Conservation (phyloP, 2,329 filamentous ascomycete genomes). For the Reticulascus tulasneorum region DNA sequence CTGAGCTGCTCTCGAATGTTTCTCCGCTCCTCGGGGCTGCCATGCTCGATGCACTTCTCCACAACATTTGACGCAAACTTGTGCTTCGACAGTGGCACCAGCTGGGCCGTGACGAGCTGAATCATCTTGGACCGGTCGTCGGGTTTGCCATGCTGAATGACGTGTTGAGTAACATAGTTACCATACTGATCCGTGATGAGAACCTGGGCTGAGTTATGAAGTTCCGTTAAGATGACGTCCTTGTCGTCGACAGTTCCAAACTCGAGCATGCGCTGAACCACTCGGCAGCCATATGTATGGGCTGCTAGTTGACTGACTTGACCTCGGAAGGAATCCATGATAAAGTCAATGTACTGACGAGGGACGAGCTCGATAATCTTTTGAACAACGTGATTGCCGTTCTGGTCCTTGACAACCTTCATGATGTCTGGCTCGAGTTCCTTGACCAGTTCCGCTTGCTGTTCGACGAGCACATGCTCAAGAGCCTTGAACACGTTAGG, state of each 20-base stretch:
- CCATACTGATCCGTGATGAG: constrained; percentile 87
- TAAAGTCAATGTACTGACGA: constrained; percentile 74
- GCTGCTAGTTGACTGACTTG: constrained; percentile 70
- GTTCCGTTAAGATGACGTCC: constrained; percentile 68
- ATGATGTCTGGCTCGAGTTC: constrained; percentile 77
- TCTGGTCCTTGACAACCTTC: constrained; percentile 76
- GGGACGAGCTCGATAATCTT: constrained; percentile 84
- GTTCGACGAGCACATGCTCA: constrained; percentile 85
- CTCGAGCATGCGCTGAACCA: constrained; percentile 90
- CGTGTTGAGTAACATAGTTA: constrained; percentile 94
- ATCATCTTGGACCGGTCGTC: constrained; percentile 73
- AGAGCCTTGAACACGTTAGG: constrained; percentile 56
- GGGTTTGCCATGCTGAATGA: constrained; percentile 73
- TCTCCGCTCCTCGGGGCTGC: constrained; percentile 63
- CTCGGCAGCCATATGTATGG: constrained; percentile 84
- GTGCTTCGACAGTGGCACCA: constrained; percentile 80
- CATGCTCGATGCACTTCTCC: constrained; percentile 80
- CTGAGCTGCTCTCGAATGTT: constrained; percentile 64
- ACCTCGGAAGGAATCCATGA: constrained; percentile 75
- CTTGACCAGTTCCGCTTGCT: constrained; percentile 77
- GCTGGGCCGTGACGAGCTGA: constrained; percentile 63
- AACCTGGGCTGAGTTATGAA: constrained; percentile 66
- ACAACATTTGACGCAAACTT: constrained; percentile 98
- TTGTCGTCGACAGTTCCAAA: constrained; percentile 70
- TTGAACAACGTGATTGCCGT: constrained; percentile 95